phyloP scores from a whole-genome alignment of 2,329 filamentous ascomycete genomes.

The Fusarium sp. region DNA sequence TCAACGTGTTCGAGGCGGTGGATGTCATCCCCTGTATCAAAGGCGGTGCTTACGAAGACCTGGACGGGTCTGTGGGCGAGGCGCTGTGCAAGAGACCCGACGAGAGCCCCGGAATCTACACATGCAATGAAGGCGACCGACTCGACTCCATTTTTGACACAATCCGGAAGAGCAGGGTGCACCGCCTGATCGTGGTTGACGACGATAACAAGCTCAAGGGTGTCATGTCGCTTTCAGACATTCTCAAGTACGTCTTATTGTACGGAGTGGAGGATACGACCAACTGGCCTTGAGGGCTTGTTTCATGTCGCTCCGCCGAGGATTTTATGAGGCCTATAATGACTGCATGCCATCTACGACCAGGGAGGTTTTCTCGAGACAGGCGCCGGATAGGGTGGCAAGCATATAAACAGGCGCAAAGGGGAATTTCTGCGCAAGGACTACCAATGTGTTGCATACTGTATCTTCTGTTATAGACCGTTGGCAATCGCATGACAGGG shows the following conservation, averaged over 20 bases:
- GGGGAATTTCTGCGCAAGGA: constrained; percentile 35
- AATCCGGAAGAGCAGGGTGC: constrained; percentile 92
- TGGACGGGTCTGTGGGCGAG: constrained; percentile 87
- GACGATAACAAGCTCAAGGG: constrained; percentile 87
- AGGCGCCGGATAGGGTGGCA: constrained; percentile 24
- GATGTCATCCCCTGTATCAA: constrained; percentile 97
- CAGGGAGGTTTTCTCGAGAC: constrained; percentile 18
- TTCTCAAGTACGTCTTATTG: constrained; percentile 92
- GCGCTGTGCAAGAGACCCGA: constrained; percentile 87
- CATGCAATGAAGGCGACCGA: constrained; percentile 89
- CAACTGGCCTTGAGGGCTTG: constrained; percentile 34
- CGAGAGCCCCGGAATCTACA: constrained; percentile 96
- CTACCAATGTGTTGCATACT: constrained; percentile 43
- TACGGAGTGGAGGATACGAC: constrained; percentile 73
- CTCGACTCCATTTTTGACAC: constrained; percentile 97
- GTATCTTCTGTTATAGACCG: constrained; percentile 40
- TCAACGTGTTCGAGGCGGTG: constrained; percentile 98
- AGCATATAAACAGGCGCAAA: constrained; percentile 45
- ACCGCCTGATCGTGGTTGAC: constrained; percentile 92
- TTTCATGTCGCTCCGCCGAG: constrained; percentile 15
- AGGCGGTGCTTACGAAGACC: constrained; percentile 89
- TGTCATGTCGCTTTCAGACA: constrained; percentile 93
- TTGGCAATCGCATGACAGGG: constrained; percentile 14
- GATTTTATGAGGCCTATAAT: constrained; percentile 39
- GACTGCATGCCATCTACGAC: constrained; percentile 41